Percentiles rank a stretch among this genome's conserved stretches.
These are phyloP conservation scores for Xylaria hypoxylon DNA, from an alignment of 2,329 filamentous ascomycete species.

Conservation along the genomic window DNA sequence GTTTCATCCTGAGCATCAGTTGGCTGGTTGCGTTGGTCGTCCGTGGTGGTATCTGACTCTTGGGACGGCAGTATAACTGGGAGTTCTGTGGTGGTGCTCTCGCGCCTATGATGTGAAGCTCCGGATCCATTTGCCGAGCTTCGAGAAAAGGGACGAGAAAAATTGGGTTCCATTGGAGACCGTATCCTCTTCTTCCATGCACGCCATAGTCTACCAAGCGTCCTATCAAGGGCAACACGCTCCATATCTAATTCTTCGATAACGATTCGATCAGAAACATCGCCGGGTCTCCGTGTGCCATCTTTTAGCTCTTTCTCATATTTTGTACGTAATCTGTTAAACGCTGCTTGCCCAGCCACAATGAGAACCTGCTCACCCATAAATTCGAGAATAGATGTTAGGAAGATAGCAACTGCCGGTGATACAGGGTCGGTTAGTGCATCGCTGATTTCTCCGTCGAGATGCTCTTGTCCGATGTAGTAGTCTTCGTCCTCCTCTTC, in stretches of 20 bases:
- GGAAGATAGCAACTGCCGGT: constrained; percentile 92
- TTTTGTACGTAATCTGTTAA: constrained; percentile 71
- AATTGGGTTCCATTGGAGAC: constrained; percentile 62
- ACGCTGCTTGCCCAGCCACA: constrained; percentile 87
- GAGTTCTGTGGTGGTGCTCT: constrained; percentile 55
- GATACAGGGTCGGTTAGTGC: constrained; percentile 78
- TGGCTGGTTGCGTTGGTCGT: constrained; percentile 41
- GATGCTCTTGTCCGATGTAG: constrained; percentile 82
- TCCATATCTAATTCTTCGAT: constrained; percentile 94
- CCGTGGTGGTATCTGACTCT: constrained; percentile 36
- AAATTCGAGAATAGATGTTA: constrained; percentile 94
- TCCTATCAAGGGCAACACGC: constrained; percentile 88
- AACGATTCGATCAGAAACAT: constrained; percentile 74
- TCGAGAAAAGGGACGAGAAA: constrained; percentile 62
- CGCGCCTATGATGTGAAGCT: constrained; percentile 52
- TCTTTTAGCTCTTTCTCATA: constrained; percentile 70
- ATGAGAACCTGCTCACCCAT: constrained; percentile 91
- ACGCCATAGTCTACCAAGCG: constrained; percentile 89
- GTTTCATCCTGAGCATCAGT: constrained; percentile 11
- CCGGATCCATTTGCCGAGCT: constrained; percentile 56
- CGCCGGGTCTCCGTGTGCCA: constrained; percentile 58
- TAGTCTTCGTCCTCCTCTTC: constrained; percentile 97
- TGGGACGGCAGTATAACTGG: constrained; percentile 53
- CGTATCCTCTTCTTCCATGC: constrained; percentile 92
- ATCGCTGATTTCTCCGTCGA: constrained; percentile 69